Evolutionary conservation across 352 stramenopile genomes (phyloP).

Genomic region (Blastocystis sp.): DNA sequence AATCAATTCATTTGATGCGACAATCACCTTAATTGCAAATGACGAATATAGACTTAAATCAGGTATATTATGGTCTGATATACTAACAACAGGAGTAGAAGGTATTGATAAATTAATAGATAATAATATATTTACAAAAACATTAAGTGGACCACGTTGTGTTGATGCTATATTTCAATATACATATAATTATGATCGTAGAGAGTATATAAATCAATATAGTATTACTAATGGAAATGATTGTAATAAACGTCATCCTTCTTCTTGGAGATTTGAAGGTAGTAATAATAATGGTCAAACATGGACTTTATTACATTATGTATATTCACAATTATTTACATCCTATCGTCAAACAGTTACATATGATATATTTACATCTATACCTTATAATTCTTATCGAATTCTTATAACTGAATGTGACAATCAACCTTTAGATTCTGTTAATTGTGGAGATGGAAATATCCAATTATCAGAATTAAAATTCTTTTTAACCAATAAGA

Average conservation of each 20-base stretch:
- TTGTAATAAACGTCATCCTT: neutral
- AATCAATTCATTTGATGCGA: too few relatives aligned
- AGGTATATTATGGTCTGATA: neutral
- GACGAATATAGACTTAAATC: constrained; percentile 19
- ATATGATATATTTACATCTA: constrained; percentile 14
- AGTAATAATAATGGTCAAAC: too few relatives aligned
- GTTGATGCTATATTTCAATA: too few relatives aligned
- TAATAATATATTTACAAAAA: neutral
- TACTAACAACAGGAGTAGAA: neutral
- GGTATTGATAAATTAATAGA: neutral
- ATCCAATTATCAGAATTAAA: too few relatives aligned
- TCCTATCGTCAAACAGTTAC: neutral
- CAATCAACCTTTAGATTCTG: neutral
- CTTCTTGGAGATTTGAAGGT: too few relatives aligned
- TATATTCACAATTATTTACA: neutral
- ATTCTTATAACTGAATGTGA: neutral
- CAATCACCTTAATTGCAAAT: too few relatives aligned
- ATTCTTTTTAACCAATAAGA: too few relatives aligned
- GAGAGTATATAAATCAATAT: constrained; percentile 20
- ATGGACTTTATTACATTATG: constrained; percentile 9
- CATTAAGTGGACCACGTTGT: too few relatives aligned
- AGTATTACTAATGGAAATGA: neutral
- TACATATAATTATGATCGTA: too few relatives aligned
- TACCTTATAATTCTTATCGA: constrained; percentile 16
- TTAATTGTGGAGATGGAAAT: too few relatives aligned